Base-by-base conservation (phyloP, 2,329 filamentous ascomycete species). In the Arthrobotrys megalospora region DNA sequence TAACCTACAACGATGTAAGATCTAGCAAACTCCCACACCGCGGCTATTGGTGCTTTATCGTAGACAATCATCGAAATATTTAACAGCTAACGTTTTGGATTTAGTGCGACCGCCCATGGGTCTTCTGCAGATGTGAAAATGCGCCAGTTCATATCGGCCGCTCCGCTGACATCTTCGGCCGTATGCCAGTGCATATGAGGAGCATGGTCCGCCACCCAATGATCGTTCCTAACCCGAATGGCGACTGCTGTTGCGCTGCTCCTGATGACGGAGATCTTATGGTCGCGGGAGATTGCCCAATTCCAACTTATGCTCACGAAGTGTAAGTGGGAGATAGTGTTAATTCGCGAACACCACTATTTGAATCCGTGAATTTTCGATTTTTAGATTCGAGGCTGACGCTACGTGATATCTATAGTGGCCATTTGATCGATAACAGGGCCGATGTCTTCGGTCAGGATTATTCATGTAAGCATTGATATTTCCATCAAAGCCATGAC, bases 181-280 rank as follows among this genome's bases (percentile, higher is more conserved):
- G 70, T 19, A 28, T 75, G 43, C 70, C 70, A 36, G 70, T 75
- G 16, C 62, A 75, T 45, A 67, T 75, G 70, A 62, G 70, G 52
- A 75, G 70, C 63, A 75, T 67, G 70, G 63, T 75, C 19, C 70
- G 70, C n/a, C 70, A 68, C 45, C 70, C 70, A 16, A 67, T 67
- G 70, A 68, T 75, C 32, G 70, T 68, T 14, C 70, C 70, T 45
- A 67, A 75, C 24, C 62, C 70, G 3, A 21, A 68, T 16, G 63
- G 70, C 36, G 8, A 53, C 16, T 75, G 70, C 63, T 62, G 63
- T 12, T 62, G 70, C 63, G 70, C 63, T 36, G 62, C 70, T 12
- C 70, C 70, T 5, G 70, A 75, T 38, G 62, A 68, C 16, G 70
- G 63, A 6, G 70, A 75, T 47, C 63, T 75, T 48, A 67, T 75